phyloP scores from a whole-genome alignment of 495 filamentous ascomycete species.

The Achaetomiella virescens region DNA sequence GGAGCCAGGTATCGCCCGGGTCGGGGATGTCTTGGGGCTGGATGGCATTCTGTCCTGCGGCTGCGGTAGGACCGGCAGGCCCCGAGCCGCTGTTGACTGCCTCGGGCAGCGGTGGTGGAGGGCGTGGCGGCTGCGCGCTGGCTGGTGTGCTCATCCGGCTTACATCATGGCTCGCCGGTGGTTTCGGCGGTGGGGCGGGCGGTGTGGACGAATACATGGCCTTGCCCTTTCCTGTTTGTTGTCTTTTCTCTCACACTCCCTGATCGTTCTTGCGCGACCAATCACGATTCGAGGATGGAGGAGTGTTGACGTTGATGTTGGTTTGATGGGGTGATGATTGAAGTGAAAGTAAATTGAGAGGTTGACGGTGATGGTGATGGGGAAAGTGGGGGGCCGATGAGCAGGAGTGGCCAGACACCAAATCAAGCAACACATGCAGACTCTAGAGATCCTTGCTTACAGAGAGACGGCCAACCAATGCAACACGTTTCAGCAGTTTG shows the following conservation, averaged over 20 bases:
- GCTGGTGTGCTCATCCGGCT: constrained; percentile 60
- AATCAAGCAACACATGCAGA: too few species aligned
- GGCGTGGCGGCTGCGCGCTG: constrained; percentile 35
- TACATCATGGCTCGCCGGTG: constrained; percentile 55
- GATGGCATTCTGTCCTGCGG: background rate
- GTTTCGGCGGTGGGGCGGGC: constrained; percentile 68
- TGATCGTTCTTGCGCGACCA: too few species aligned
- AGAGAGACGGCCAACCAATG: too few species aligned
- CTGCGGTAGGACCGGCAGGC: constrained; percentile 19
- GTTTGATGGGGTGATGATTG: background rate
- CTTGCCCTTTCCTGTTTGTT: background rate
- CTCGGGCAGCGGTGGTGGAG: constrained; percentile 35
- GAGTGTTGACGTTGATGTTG: too few species aligned
- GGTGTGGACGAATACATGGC: constrained; percentile 47
- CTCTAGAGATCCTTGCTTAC: too few species aligned
- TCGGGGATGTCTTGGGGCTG: constrained; percentile 31
- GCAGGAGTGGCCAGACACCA: too few species aligned
- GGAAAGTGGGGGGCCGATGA: too few species aligned
- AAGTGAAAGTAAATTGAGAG: too few species aligned
- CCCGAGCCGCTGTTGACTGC: constrained; percentile 22
- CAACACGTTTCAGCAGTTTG: too few species aligned
- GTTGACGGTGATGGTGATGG: too few species aligned
- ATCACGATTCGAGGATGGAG: background rate
- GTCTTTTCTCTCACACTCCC: too few species aligned
- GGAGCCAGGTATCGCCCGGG: constrained; percentile 59